A percentile compares a stretch with the other conserved stretches of the same genome.
Evolutionary conservation across 805 yeast genomes (phyloP).

Genomic region (Barnettozyma vustinii): DNA sequence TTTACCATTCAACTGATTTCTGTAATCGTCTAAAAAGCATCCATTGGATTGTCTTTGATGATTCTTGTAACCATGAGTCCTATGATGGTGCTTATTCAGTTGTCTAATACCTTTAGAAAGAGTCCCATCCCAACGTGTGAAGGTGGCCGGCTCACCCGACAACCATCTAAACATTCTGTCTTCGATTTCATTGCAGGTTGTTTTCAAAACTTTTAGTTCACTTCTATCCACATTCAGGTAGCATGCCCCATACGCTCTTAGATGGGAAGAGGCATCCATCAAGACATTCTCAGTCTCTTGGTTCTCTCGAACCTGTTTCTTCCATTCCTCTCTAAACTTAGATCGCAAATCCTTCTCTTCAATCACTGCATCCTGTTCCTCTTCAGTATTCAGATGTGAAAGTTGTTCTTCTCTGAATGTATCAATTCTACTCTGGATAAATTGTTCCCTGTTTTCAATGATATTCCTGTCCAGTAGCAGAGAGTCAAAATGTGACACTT

Average conservation of each 20-base stretch:
- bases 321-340: background rate
- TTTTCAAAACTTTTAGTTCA: slow-evolving; percentile 1
- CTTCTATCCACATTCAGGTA: slow-evolving; percentile 10
- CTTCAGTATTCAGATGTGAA: slow-evolving; percentile 6
- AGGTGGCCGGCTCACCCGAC: slow-evolving; percentile 30
- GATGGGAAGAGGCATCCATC: slow-evolving; percentile 22
- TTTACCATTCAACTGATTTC: slow-evolving; percentile 28
- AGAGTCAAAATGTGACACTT: slow-evolving; percentile 16
- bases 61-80: slow-evolving; percentile 1
- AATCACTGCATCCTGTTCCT: slow-evolving; percentile 13
- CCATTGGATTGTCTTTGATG: slow-evolving; percentile 10
- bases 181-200: slow-evolving; percentile 30
- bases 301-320: background rate
- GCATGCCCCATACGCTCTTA: slow-evolving; percentile 26
- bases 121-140: slow-evolving; percentile 36
- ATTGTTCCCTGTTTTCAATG: slow-evolving; percentile 17
- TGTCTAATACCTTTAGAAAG: slow-evolving; percentile 11
- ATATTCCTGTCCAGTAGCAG: slow-evolving; percentile 18
- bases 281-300: slow-evolving; percentile 19
- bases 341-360: slow-evolving; percentile 12
- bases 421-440: slow-evolving; percentile 12
- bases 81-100: slow-evolving; percentile 9
- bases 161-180: slow-evolving; percentile 35
- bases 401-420: slow-evolving; percentile 10
- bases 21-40: slow-evolving; percentile 26